Conservation (phyloP, 208 protist genomes). For the Herpetomonas samuelpessoai region DNA sequence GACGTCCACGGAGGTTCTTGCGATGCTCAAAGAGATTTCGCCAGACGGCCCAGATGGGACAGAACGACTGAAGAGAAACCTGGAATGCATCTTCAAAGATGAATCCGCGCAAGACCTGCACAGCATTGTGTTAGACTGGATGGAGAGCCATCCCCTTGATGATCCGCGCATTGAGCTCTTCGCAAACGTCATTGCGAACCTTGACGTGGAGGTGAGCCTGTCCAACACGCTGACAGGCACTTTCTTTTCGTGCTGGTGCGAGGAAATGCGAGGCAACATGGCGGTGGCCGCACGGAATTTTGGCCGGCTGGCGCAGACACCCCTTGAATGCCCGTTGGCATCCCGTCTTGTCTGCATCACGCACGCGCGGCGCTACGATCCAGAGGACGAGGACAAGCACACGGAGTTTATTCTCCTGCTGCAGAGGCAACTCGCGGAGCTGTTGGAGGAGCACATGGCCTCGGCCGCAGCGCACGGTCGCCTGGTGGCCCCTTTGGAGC, state of each 20-base stretch:
- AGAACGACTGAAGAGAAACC: background rate
- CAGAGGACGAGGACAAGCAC: slow-evolving; percentile 35
- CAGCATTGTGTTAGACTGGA: slow-evolving; percentile 53
- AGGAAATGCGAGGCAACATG: slow-evolving; percentile 20
- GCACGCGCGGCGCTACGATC: slow-evolving; percentile 34
- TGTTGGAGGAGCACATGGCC: slow-evolving; percentile 32
- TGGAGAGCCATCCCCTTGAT: slow-evolving; percentile 58
- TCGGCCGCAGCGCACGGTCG: slow-evolving; percentile 23
- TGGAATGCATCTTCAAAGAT: slow-evolving; percentile 17
- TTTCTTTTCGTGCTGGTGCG: slow-evolving; percentile 59
- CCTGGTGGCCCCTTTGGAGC: slow-evolving; percentile 18
- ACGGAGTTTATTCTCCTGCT: slow-evolving; percentile 67
- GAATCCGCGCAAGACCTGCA: slow-evolving; percentile 30
- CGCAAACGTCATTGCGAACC: slow-evolving; percentile 46
- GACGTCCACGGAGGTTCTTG: slow-evolving; percentile 6
- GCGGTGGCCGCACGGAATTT: slow-evolving; percentile 53
- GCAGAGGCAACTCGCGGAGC: slow-evolving; percentile 57
- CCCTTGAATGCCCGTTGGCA: slow-evolving; percentile 30
- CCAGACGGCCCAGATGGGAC: background rate
- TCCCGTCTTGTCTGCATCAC: slow-evolving; percentile 46
- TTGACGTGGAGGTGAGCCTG: slow-evolving; percentile 33
- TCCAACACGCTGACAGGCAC: slow-evolving; percentile 46
- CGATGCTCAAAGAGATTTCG: slow-evolving; percentile 11
- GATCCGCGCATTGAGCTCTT: slow-evolving; percentile 56
- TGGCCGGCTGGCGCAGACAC: slow-evolving; percentile 49